Conservation (phyloP, 2,329 filamentous ascomycete species). For the Exophiala sideris region DNA sequence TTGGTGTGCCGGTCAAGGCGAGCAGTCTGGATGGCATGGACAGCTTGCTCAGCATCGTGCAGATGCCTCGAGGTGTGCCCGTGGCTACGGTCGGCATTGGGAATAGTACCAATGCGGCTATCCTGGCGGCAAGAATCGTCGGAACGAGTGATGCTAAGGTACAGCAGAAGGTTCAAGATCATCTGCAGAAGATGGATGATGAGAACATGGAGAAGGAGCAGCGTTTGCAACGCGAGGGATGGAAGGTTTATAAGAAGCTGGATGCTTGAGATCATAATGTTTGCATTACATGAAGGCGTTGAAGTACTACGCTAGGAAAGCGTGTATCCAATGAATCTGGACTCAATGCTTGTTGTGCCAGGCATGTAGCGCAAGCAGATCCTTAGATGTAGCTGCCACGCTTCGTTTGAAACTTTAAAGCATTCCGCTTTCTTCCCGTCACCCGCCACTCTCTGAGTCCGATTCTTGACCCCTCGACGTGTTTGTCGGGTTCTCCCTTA, state of each 20-base stretch:
- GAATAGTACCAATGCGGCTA: constrained; percentile 67
- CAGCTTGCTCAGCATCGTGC: constrained; percentile 63
- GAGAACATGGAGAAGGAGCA: constrained; percentile 29
- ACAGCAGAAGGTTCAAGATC: constrained; percentile 24
- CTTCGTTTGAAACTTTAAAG: too few relatives aligned
- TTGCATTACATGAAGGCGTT: not conserved
- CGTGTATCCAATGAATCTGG: too few relatives aligned
- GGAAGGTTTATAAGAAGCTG: constrained; percentile 29
- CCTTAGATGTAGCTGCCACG: too few relatives aligned
- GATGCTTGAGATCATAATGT: constrained; percentile 7
- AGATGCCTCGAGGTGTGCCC: constrained; percentile 68
- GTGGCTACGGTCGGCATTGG: constrained; percentile 70
- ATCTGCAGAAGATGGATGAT: constrained; percentile 28
- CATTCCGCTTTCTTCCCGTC: too few relatives aligned
- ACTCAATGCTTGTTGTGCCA: too few relatives aligned
- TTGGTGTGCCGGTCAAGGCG: constrained; percentile 68
- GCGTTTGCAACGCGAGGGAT: constrained; percentile 25
- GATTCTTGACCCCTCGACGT: too few relatives aligned
- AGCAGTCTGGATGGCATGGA: constrained; percentile 66
- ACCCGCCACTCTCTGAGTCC: too few relatives aligned
- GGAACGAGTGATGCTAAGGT: constrained; percentile 37
- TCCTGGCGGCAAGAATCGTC: constrained; percentile 64
- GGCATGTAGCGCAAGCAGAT: too few relatives aligned
- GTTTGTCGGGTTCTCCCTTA: too few relatives aligned
- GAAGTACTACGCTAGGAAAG: too few relatives aligned